phyloP scores from a whole-genome alignment of 257 asterid genomes.

The Marsdenia floribunda region DNA sequence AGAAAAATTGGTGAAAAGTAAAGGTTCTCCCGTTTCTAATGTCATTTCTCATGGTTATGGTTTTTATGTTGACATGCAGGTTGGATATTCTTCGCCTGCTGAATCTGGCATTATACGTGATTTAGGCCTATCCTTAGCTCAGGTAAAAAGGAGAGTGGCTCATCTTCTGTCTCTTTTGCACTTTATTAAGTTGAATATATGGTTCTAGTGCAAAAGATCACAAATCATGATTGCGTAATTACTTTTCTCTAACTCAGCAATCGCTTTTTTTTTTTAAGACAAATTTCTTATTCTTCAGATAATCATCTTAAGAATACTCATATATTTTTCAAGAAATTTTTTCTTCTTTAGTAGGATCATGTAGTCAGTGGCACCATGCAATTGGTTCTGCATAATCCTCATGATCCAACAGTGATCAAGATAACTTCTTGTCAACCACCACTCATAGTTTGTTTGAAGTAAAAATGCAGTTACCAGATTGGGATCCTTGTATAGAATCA shows the following conservation, averaged over 20 bases:
- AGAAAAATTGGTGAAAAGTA: no score
- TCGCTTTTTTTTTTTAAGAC: neutral
- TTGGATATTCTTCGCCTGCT: constrained; percentile 86
- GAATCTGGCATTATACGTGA: constrained; percentile 65
- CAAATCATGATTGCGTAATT: neutral
- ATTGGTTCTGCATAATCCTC: neutral
- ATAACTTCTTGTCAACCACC: neutral
- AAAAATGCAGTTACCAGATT: neutral
- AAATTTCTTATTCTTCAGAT: neutral
- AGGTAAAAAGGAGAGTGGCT: constrained; percentile 31
- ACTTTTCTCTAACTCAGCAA: neutral
- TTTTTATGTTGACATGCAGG: constrained; percentile 31
- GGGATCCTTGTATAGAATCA: neutral
- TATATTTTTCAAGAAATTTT: neutral
- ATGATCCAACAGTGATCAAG: neutral
- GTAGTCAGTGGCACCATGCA: neutral
- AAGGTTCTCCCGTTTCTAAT: no score
- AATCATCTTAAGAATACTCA: neutral
- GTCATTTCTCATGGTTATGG: neutral
- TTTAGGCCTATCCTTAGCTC: constrained; percentile 58
- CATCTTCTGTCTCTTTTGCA: neutral
- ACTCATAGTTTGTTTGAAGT: neutral
- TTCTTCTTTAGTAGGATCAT: neutral
- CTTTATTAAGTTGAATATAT: neutral
- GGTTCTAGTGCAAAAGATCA: neutral